Evolutionary conservation across 164 flowering plant genomes (phyloP).

Genomic region (Chloranthus sessilifolius): DNA sequence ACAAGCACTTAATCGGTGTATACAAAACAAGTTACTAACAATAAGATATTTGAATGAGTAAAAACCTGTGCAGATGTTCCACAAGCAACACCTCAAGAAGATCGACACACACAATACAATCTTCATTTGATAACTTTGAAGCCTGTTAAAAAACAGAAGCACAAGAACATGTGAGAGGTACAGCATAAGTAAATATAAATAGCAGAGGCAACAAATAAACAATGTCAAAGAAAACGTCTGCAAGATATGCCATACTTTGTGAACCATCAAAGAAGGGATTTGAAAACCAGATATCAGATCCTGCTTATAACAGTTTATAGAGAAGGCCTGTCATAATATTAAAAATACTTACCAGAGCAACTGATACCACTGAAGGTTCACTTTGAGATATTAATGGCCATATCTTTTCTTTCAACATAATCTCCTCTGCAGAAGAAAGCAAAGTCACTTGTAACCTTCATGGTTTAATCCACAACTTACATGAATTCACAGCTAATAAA

Average conservation of each 20-base stretch:
- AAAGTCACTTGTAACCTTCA: too few species aligned
- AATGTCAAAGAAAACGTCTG: too few species aligned
- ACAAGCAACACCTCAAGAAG: conserved; percentile 78
- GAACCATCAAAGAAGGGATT: too few species aligned
- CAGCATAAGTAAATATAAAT: too few species aligned
- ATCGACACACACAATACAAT: conserved; percentile 70
- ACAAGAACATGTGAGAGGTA: too few species aligned
- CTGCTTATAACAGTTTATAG: too few species aligned
- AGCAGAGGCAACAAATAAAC: too few species aligned
- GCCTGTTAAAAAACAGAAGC: conserved; percentile 35
- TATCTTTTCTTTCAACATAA: conserved; percentile 70
- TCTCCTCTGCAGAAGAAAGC: conserved; percentile 59
- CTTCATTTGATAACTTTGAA: conserved; percentile 68
- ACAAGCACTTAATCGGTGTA: conserved; percentile 9
- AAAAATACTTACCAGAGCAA: conserved; percentile 52
- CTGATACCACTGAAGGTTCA: conserved; percentile 74
- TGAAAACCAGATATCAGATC: too few species aligned
- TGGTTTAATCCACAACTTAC: too few species aligned
- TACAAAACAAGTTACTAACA: not conserved
- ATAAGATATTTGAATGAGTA: conserved; percentile 2
- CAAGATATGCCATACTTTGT: too few species aligned
- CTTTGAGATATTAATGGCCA: conserved; percentile 80
- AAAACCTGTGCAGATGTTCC: conserved; percentile 69
- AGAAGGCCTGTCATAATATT: too few species aligned
- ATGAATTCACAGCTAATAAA: too few species aligned